phyloP scores from a whole-genome alignment of 345 rosid species.

The Atalantia buxifolia region DNA sequence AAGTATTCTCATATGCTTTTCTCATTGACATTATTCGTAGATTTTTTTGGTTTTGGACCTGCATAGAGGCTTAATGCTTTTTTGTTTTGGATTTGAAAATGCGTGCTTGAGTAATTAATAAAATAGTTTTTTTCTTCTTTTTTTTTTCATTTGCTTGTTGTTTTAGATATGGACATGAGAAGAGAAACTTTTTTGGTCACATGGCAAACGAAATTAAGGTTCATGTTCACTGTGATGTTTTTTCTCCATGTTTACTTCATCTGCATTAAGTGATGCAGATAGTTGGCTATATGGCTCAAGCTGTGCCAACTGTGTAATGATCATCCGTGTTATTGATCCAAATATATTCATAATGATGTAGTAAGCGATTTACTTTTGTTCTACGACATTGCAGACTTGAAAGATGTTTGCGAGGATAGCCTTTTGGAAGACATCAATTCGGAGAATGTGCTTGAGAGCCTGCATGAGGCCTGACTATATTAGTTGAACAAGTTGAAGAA shows the following conservation, averaged over 20 bases:
- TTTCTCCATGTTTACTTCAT: too few relatives aligned
- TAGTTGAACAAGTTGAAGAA: slow-evolving; percentile 76
- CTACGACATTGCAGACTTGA: slow-evolving; percentile 52
- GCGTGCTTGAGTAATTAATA: too few relatives aligned
- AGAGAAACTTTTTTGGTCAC: background rate
- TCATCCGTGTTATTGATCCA: background rate
- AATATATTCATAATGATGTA: background rate
- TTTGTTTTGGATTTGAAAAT: too few relatives aligned
- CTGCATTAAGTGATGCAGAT: too few relatives aligned
- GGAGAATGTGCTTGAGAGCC: slow-evolving; percentile 73
- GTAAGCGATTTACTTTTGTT: background rate
- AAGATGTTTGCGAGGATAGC: slow-evolving; percentile 82
- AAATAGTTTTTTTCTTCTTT: background rate
- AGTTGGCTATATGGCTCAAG: background rate
- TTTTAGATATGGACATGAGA: too few relatives aligned
- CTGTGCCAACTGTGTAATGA: background rate
- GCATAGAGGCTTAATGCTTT: too few relatives aligned
- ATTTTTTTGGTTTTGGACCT: too few relatives aligned
- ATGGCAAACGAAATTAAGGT: too few relatives aligned
- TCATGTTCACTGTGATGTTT: background rate
- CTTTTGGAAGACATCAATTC: slow-evolving; percentile 84
- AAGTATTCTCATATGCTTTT: too few relatives aligned
- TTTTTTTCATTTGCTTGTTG: too few relatives aligned
- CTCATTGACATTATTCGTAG: too few relatives aligned
- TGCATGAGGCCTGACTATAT: slow-evolving; percentile 89